phyloP scores from a whole-genome alignment of 768 basidiomycete genomes.

The Suillus sp. region DNA sequence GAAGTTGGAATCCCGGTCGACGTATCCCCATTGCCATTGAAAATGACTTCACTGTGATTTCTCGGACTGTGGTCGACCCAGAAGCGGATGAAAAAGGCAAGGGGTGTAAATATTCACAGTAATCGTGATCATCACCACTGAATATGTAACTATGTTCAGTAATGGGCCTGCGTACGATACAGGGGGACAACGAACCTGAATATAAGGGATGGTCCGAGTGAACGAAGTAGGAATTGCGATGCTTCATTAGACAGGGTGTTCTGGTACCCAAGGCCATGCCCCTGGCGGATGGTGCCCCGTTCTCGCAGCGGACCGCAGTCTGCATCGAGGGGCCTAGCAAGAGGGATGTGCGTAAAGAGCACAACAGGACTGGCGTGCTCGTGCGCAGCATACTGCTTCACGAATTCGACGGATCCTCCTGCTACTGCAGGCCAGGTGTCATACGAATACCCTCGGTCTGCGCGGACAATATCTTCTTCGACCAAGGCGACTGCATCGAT shows the following conservation, averaged over 20 bases:
- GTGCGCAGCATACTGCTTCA: constrained; percentile 40
- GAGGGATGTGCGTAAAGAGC: constrained; percentile 88
- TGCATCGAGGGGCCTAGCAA: constrained; percentile 67
- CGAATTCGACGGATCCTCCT: constrained; percentile 56
- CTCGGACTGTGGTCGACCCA: constrained; percentile 45
- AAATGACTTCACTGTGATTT: constrained; percentile 87
- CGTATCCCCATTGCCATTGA: constrained; percentile 89
- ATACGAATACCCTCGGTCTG: constrained; percentile 41
- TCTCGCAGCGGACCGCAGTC: constrained; percentile 81
- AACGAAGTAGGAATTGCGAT: constrained; percentile 65
- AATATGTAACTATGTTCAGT: constrained; percentile 17
- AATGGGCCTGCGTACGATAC: not conserved
- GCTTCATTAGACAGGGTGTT: constrained; percentile 75
- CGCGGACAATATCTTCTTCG: constrained; percentile 68
- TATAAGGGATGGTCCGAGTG: constrained; percentile 64
- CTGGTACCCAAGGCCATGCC: constrained; percentile 79
- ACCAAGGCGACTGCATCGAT: constrained; percentile 74
- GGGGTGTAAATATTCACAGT: constrained; percentile 76
- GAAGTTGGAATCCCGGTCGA: constrained; percentile 85
- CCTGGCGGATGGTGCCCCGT: constrained; percentile 69
- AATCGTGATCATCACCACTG: constrained; percentile 95
- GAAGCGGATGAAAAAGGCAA: constrained; percentile 22
- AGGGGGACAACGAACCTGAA: constrained; percentile 58
- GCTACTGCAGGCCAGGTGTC: constrained; percentile 49
- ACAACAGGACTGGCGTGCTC: constrained; percentile 51